Conservation (phyloP, 257 asterid genomes). For the Agastache rugosa region DNA sequence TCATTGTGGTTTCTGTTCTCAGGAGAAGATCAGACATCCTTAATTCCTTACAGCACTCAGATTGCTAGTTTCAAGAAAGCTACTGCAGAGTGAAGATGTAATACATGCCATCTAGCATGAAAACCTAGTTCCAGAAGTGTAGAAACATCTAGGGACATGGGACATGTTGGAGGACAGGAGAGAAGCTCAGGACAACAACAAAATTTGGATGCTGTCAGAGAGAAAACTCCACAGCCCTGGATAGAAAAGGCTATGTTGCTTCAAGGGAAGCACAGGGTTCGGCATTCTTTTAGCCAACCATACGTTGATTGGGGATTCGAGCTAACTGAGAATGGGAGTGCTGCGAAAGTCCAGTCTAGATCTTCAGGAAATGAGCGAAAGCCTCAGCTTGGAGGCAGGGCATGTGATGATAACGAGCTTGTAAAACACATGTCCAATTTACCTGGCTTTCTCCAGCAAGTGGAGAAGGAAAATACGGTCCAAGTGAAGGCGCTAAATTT, state of each 20-base stretch:
- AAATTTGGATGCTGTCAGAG: constrained; percentile 37
- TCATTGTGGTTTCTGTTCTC: constrained; percentile 32
- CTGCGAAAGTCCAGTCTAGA: constrained; percentile 42
- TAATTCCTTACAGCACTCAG: constrained; percentile 13
- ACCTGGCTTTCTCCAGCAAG: constrained; percentile 80
- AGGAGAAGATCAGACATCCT: constrained; percentile 37
- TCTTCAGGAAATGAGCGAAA: constrained; percentile 46
- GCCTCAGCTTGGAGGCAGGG: constrained; percentile 35
- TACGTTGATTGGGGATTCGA: constrained; percentile 41
- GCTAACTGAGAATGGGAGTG: constrained; percentile 36
- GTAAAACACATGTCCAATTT: constrained; percentile 90
- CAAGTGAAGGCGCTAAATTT: constrained; percentile 88
- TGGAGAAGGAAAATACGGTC: constrained; percentile 60
- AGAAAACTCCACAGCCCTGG: constrained; percentile 40
- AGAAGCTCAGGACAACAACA: constrained; percentile 39
- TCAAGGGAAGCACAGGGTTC: constrained; percentile 41
- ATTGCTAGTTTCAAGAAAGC: constrained; percentile 27
- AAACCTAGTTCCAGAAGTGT: constrained; percentile 38
- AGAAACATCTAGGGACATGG: constrained; percentile 49
- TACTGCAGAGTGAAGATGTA: constrained; percentile 36
- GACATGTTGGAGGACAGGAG: constrained; percentile 40
- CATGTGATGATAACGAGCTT: constrained; percentile 69
- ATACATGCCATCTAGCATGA: constrained; percentile 40
- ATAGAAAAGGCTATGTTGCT: constrained; percentile 33
- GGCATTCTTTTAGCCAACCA: constrained; percentile 52